A percentile compares a stretch with the other conserved stretches of the same genome.
These are phyloP conservation scores for Starmera amethionina DNA, from an alignment of 805 yeast genomes.

Conservation along the genomic window DNA sequence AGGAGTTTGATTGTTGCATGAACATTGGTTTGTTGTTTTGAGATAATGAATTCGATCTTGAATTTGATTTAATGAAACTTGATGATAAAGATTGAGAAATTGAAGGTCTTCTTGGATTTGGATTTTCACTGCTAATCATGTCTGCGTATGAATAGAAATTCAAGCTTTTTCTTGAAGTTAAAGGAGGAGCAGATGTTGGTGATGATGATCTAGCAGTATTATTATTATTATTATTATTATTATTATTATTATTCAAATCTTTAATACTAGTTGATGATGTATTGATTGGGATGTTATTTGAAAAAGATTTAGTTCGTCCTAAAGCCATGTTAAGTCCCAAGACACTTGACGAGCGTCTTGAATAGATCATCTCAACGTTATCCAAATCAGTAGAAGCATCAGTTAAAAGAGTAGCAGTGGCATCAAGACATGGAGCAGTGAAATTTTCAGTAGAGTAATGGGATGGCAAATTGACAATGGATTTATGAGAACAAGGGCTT, in stretches of 20 bases:
- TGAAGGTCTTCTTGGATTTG: constrained; percentile 50
- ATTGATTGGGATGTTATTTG: constrained; percentile 9
- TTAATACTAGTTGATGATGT: constrained; percentile 14
- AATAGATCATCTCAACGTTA: constrained; percentile 59
- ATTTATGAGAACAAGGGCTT: constrained; percentile 16
- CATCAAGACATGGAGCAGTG: constrained; percentile 77
- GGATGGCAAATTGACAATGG: constrained; percentile 23
- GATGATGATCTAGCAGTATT: background rate
- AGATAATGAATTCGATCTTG: constrained; percentile 10
- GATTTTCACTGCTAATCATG: constrained; percentile 59
- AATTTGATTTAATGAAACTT: constrained; percentile 15
- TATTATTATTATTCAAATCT: constrained; percentile 9
- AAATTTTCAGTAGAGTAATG: constrained; percentile 47
- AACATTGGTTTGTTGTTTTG: background rate
- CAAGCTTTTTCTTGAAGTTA: constrained; percentile 16
- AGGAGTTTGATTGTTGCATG: background rate
- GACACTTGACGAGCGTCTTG: constrained; percentile 49
- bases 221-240: background rate
- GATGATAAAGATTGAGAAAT: constrained; percentile 32
- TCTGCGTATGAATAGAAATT: constrained; percentile 74
- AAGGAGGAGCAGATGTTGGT: background rate
- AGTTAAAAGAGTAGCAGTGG: constrained; percentile 56
- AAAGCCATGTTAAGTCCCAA: constrained; percentile 32
- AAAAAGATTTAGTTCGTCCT: constrained; percentile 24
- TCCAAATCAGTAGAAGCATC: constrained; percentile 51